phyloP scores from a whole-genome alignment of 345 rosid species.

The Melastoma malabathricum region DNA sequence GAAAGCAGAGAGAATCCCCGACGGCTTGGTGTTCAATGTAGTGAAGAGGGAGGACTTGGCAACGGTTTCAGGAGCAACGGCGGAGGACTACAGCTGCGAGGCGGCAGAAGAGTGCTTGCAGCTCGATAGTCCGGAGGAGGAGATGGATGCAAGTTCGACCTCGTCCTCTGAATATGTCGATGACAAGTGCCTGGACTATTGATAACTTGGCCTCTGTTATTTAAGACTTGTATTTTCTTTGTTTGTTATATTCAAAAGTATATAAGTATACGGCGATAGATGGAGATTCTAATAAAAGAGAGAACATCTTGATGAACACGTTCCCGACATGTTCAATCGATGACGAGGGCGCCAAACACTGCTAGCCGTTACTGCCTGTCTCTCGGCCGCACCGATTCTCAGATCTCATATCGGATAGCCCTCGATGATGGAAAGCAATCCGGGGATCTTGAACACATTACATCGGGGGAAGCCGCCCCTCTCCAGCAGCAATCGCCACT shows the following conservation, averaged over 20 bases:
- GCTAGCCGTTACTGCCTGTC: too few relatives aligned
- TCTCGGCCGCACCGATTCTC: too few relatives aligned
- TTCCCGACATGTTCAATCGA: too few relatives aligned
- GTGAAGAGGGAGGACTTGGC: constrained; percentile 56
- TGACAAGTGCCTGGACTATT: not conserved
- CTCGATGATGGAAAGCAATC: constrained; percentile 15
- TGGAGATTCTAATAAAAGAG: too few relatives aligned
- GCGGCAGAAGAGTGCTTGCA: constrained; percentile 47
- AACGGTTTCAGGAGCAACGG: constrained; percentile 17
- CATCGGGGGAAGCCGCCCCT: constrained; percentile 19
- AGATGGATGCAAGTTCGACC: constrained; percentile 53
- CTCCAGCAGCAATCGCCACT: constrained; percentile 17
- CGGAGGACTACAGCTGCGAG: constrained; percentile 18
- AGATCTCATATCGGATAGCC: constrained; percentile 7
- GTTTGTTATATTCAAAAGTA: too few relatives aligned
- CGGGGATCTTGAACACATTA: constrained; percentile 13
- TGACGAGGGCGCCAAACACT: too few relatives aligned
- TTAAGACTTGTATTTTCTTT: too few relatives aligned
- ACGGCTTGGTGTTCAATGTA: constrained; percentile 64
- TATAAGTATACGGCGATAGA: too few relatives aligned
- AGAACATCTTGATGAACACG: too few relatives aligned
- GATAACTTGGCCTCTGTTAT: too few relatives aligned
- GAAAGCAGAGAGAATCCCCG: constrained; percentile 54
- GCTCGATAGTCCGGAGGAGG: constrained; percentile 53
- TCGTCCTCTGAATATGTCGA: constrained; percentile 44